These are phyloP conservation scores for Globisporangium paroecandrum DNA, from an alignment of 352 stramenopile genomes.

Conservation along the genomic window DNA sequence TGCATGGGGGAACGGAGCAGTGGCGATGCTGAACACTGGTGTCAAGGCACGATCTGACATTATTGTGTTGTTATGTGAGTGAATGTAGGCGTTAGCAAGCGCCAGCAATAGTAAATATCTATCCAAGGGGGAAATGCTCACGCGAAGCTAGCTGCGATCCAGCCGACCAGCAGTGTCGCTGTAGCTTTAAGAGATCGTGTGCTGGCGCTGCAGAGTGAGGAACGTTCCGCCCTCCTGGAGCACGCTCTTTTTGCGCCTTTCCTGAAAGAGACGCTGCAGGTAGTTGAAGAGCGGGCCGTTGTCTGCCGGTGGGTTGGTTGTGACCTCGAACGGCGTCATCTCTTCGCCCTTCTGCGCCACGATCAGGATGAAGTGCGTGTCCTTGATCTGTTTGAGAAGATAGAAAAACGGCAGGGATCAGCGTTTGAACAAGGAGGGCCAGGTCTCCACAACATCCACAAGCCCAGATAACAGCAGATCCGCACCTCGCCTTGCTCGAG, in stretches of 20 bases:
- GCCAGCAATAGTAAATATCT: background rate
- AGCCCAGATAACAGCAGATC: background rate
- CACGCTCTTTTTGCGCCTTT: slow-evolving; percentile 24
- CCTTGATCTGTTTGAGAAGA: slow-evolving; percentile 17
- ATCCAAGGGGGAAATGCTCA: background rate
- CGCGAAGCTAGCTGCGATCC: background rate
- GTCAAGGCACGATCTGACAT: background rate
- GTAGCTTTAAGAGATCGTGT: slow-evolving; percentile 1
- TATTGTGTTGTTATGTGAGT: background rate
- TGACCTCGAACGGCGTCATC: slow-evolving; percentile 31
- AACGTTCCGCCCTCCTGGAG: background rate
- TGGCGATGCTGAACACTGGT: background rate
- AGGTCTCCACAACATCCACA: background rate
- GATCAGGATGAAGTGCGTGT: slow-evolving; percentile 39
- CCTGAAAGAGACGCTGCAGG: slow-evolving; percentile 24
- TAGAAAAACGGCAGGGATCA: background rate
- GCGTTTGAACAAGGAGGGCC: background rate
- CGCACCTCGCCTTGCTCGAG: slow-evolving; percentile 26
- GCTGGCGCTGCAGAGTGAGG: slow-evolving; percentile 11
- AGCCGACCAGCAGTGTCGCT: background rate
- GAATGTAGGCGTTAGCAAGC: background rate
- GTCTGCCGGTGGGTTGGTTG: slow-evolving; percentile 21
- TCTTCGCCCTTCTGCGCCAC: slow-evolving; percentile 29
- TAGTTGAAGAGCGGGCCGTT: slow-evolving; percentile 24
- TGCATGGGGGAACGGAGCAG: background rate